Evolutionary conservation across 2,329 filamentous ascomycete genomes (phyloP).

Genomic region (Pseudopyrenochaeta lycopersici): DNA sequence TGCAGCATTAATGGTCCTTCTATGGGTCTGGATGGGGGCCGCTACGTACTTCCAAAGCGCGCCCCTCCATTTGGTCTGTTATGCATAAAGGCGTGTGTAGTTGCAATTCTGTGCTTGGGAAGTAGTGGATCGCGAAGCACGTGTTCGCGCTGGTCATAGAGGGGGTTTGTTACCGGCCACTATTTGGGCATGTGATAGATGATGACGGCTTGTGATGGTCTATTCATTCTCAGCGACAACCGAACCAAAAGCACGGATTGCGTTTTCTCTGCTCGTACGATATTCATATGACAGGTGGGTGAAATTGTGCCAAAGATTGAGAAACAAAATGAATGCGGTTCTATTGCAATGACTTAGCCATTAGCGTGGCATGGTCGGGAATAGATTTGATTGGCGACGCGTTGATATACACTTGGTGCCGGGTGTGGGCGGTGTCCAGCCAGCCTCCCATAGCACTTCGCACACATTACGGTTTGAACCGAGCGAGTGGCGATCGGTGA

Average conservation of each 20-base stretch:
- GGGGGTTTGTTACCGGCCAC: constrained; percentile 11
- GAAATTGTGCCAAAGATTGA: neutral
- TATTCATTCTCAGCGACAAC: neutral
- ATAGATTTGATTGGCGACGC: neutral
- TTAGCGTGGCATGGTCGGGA: neutral
- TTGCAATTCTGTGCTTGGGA: constrained; percentile 6
- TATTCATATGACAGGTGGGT: neutral
- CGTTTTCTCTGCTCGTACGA: neutral
- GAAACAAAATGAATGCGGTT: neutral
- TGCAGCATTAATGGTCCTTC: constrained; percentile 6
- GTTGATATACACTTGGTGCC: neutral
- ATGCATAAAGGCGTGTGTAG: constrained; percentile 18
- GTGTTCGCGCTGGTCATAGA: constrained; percentile 11
- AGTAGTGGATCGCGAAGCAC: constrained; percentile 10
- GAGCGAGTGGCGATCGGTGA: constrained; percentile 9
- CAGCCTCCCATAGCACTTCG: constrained; percentile 4
- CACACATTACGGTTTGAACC: constrained; percentile 9
- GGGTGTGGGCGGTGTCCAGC: neutral
- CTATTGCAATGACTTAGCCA: neutral
- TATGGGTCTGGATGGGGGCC: constrained; percentile 1
- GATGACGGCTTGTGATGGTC: neutral
- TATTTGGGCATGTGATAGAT: neutral
- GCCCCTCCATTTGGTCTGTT: constrained; percentile 15
- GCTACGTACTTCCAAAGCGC: neutral
- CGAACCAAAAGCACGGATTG: neutral